A percentile compares a stretch with the other conserved stretches of the same genome.
These are phyloP conservation scores for Eragrostis curvula DNA, from an alignment of 176 grass and related monocot genomes.

Conservation along the genomic window DNA sequence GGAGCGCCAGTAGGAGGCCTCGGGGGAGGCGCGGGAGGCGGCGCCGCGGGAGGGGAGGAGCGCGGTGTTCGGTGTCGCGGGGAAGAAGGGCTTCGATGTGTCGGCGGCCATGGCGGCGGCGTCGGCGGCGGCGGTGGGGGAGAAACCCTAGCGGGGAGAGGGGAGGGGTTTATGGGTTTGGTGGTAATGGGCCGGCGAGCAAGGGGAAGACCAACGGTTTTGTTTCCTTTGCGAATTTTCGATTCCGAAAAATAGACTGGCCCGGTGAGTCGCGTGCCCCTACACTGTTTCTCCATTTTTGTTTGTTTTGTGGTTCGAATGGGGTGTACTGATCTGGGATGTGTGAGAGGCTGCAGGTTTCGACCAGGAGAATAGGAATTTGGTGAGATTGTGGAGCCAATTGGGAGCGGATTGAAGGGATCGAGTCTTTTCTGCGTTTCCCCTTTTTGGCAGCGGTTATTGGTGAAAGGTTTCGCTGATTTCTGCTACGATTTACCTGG, in stretches of 20 bases:
- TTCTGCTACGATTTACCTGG: too few species aligned
- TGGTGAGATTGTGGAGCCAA: too few species aligned
- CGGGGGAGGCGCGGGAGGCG: constrained; percentile 45
- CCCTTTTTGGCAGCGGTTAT: too few species aligned
- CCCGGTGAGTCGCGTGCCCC: too few species aligned
- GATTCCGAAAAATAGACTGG: neutral
- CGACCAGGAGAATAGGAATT: too few species aligned
- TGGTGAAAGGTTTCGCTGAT: too few species aligned
- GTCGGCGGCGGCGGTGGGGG: constrained; percentile 12
- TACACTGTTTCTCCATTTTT: too few species aligned
- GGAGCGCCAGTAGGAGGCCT: constrained; percentile 71
- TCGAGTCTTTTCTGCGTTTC: too few species aligned
- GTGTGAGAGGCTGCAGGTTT: too few species aligned
- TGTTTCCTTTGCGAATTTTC: neutral
- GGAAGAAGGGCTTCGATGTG: constrained; percentile 58
- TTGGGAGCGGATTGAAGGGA: too few species aligned
- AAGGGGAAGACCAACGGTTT: neutral
- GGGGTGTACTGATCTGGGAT: too few species aligned
- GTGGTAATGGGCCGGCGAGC: constrained; percentile 4
- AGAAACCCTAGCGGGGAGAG: constrained; percentile 27
- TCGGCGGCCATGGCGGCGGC: constrained; percentile 59
- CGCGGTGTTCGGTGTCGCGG: constrained; percentile 30
- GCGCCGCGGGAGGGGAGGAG: constrained; percentile 45
- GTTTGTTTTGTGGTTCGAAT: too few species aligned
- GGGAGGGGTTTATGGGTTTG: constrained; percentile 19